Base-by-base conservation (phyloP, 1,284 basidiomycete species). In the Microbotryum lychnidis-dioicae region DNA sequence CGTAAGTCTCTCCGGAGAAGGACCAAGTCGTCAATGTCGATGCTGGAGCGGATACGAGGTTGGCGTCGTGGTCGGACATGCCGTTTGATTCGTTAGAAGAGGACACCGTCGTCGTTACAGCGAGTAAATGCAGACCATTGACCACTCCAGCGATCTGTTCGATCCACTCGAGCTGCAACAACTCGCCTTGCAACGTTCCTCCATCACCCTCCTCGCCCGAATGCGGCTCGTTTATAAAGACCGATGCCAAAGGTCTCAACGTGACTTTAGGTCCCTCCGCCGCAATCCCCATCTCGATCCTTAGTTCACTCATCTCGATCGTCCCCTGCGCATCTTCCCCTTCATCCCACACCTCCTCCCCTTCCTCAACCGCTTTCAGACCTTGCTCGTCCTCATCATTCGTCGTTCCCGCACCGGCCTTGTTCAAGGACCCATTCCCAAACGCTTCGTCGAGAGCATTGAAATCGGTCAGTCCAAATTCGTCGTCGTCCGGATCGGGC, bases 271-370 rank as follows among this genome's bases (percentile, higher is more conserved):
- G 57, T 3, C 64, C 66, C 9, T 61, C 66, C 20, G 49, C 20
- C 1, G 29, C 52, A 3, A 37, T 37, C 37, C 37, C 37, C 66
- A 65, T 68, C 55, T 68, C 64, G 27, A 68, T 54, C 53, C 55
- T 53, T 1, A 68, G 47, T 54, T 68, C 66, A 20, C 54, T 54
- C 55, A 68, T 21, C 50, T 66, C 62, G 23, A 68, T 54, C 10
- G 21, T 37, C 56, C 63, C 57, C 50, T 55, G 33, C 6, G 46
- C 42, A 23, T 45, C 10, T n/a, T 49, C 23, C 7, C 50, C 25
- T 18, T 42, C 44, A 37, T 45, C 31, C 9, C 33, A 23, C 12
- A 7, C 47, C 10, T 57, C 56, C 9, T 50, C 52, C 7, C n/a
- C 23, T 5, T 37, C 53, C 7, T 25, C 51, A 12, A 14, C 37